Percentiles rank a stretch among this genome's conserved stretches.
phyloP scores from a whole-genome alignment of 352 stramenopile species.

The Pythium phragmitis region DNA sequence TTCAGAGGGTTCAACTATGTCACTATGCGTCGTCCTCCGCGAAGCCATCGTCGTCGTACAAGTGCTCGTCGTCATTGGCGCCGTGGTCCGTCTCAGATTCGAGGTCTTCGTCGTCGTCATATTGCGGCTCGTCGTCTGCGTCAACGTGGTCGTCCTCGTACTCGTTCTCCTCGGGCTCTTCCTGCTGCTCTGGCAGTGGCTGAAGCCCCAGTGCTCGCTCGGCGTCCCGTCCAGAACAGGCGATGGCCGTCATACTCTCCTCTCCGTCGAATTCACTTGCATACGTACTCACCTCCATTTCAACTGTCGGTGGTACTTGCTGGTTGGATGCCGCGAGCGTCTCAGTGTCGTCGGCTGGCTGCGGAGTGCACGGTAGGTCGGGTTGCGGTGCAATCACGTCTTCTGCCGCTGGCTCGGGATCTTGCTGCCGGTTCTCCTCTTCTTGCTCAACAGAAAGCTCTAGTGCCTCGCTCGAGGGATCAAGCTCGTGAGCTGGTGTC shows the following conservation, averaged over 20 bases:
- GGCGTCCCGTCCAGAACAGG: neutral
- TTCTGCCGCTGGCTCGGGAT: neutral
- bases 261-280: conserved; percentile 50
- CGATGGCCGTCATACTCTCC: neutral
- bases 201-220: neutral
- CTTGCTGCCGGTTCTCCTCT: neutral
- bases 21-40: conserved; percentile 18
- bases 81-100: conserved; percentile 6
- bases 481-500: neutral
- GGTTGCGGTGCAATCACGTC: neutral
- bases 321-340: neutral
- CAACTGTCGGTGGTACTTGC: neutral
- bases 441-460: neutral
- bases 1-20: neutral
- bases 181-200: neutral
- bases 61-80: conserved; percentile 26
- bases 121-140: conserved; percentile 21
- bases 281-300: conserved; percentile 29
- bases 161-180: conserved; percentile 34
- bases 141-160: conserved; percentile 40
- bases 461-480: neutral
- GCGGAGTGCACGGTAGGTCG: neutral
- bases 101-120: conserved; percentile 25
- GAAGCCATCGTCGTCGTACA: conserved; percentile 49
- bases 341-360: neutral